These are phyloP conservation scores for Neckera pumila DNA, from an alignment of 225 moss, liverwort and hornwort species.

Conservation along the genomic window DNA sequence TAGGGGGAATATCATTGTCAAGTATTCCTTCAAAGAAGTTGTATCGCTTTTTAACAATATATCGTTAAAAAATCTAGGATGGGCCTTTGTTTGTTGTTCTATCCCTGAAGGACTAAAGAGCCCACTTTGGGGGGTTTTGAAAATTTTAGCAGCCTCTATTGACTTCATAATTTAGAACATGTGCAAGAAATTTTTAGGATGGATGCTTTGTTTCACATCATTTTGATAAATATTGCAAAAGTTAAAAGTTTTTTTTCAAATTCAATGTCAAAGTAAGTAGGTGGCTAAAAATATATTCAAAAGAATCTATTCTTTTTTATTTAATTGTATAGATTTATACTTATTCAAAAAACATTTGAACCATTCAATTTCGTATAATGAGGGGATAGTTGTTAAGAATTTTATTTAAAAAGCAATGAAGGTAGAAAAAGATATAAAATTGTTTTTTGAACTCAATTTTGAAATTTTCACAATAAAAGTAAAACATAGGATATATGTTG, in stretches of 20 bases:
- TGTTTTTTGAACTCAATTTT: no score
- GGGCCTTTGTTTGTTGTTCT: background rate
- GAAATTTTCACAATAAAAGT: background rate
- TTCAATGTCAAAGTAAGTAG: background rate
- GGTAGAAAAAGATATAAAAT: no score
- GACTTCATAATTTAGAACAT: background rate
- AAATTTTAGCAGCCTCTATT: fast-evolving
- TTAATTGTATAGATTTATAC: no score
- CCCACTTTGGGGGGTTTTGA: fast-evolving
- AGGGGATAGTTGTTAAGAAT: no score
- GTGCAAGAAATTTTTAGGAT: background rate
- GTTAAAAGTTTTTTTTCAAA: background rate
- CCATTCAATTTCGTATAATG: no score
- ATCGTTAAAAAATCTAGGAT: fast-evolving
- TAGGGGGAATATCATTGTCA: fast-evolving
- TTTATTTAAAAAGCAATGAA: no score
- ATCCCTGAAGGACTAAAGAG: no score
- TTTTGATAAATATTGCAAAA: background rate
- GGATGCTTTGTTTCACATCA: background rate
- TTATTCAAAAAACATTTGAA: no score
- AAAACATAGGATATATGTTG: background rate
- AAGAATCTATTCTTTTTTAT: no score
- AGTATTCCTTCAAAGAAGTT: background rate
- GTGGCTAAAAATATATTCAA: background rate
- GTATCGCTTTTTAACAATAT: no score